These are phyloP conservation scores for Apiotrichum sp. DNA, from an alignment of 1,284 basidiomycete species.

Conservation along the genomic window DNA sequence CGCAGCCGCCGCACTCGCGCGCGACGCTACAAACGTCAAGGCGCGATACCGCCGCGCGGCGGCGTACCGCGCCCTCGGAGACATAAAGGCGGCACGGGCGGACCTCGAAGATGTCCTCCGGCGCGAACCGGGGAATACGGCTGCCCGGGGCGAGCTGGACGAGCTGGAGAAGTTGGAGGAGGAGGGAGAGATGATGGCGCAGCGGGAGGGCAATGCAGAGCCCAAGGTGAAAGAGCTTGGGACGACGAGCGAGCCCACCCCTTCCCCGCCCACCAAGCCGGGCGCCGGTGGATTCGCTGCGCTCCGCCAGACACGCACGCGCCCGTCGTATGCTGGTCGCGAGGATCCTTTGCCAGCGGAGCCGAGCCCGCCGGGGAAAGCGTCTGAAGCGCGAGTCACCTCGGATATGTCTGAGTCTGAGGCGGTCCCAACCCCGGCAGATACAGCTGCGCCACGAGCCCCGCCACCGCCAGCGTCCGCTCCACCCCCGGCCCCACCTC, in stretches of 20 bases:
- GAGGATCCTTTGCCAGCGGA: background rate
- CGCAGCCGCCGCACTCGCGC: slow-evolving; percentile 30
- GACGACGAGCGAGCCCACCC: background rate
- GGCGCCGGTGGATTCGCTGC: slow-evolving; percentile 17
- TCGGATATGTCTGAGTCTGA: background rate
- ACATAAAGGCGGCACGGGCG: slow-evolving; percentile 21
- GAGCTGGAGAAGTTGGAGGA: slow-evolving; percentile 25
- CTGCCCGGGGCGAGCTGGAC: slow-evolving; percentile 28
- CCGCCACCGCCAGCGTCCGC: background rate
- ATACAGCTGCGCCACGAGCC: background rate
- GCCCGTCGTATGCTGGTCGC: slow-evolving; percentile 5
- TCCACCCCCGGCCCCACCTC: slow-evolving; percentile 6
- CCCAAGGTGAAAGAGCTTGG: too few species aligned
- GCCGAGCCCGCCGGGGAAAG: background rate
- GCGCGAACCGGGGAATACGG: slow-evolving; percentile 26
- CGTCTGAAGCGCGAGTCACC: background rate
- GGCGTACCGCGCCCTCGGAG: slow-evolving; percentile 31
- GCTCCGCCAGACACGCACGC: slow-evolving; percentile 18
- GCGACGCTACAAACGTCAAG: slow-evolving; percentile 32
- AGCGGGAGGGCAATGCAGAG: background rate
- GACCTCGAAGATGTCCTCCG: slow-evolving; percentile 6
- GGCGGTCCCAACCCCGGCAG: background rate
- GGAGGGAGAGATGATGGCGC: background rate
- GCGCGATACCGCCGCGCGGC: slow-evolving; percentile 41
- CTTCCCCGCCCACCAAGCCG: background rate